phyloP scores from a whole-genome alignment of 1,139 yeast species.

The Taiozyma sp. region DNA sequence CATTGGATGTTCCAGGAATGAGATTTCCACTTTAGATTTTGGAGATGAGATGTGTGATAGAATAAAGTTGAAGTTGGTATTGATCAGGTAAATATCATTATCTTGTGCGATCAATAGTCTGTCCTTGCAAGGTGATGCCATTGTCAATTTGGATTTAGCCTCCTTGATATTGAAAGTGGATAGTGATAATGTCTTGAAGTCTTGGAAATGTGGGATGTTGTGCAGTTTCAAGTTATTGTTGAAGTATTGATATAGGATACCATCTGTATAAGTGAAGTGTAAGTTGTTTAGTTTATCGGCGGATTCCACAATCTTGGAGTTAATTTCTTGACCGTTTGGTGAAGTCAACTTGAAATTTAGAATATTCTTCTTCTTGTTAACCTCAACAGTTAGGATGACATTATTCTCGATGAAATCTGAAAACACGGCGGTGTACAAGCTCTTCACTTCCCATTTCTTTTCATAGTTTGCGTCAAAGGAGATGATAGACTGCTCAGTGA shows the following conservation, averaged over 20 bases:
- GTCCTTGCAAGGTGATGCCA: slow-evolving; percentile 30
- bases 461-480: slow-evolving; percentile 8
- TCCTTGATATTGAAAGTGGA: slow-evolving; percentile 16
- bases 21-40: slow-evolving; percentile 13
- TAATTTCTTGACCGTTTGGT: slow-evolving; percentile 23
- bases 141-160: slow-evolving; percentile 4
- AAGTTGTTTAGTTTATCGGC: slow-evolving; percentile 3
- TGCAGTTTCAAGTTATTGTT: slow-evolving; percentile 10
- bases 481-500: slow-evolving; percentile 7
- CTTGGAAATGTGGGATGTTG: slow-evolving; percentile 28
- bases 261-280: slow-evolving; percentile 16
- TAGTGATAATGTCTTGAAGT: slow-evolving; percentile 21
- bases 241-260: slow-evolving; percentile 18
- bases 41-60: slow-evolving; percentile 29
- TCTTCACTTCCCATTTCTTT: slow-evolving; percentile 11
- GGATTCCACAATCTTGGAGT: slow-evolving; percentile 21
- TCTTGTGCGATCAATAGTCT: slow-evolving; percentile 34
- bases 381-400: slow-evolving; percentile 18
- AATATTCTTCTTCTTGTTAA: slow-evolving; percentile 30
- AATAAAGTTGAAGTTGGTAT: slow-evolving; percentile 37
- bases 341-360: slow-evolving; percentile 37
- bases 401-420: slow-evolving; percentile 16
- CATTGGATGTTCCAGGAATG: slow-evolving; percentile 7
- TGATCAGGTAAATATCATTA: slow-evolving; percentile 33
- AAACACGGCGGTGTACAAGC: slow-evolving; percentile 13